phyloP scores from a whole-genome alignment of 371 early-diverging fungal species.

The Blakeslea trispora region DNA sequence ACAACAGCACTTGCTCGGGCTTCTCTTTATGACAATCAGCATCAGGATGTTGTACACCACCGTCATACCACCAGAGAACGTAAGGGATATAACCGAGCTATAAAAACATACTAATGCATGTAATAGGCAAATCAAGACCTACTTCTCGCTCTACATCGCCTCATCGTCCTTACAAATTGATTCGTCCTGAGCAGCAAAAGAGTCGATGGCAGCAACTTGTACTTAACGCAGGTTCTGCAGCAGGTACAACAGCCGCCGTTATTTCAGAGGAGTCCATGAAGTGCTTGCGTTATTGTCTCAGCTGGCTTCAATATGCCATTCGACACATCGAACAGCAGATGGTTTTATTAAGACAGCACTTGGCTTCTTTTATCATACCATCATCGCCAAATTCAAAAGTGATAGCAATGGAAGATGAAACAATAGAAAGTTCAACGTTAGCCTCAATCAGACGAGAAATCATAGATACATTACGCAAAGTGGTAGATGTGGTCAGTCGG shows the following conservation, averaged over 20 bases:
- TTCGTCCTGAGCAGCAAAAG: constrained; percentile 18
- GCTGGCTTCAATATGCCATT: constrained; percentile 82
- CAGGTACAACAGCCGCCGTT: constrained; percentile 68
- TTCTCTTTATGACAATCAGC: constrained; percentile 29
- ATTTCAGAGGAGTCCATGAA: constrained; percentile 77
- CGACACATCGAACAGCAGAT: constrained; percentile 80
- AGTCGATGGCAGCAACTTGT: constrained; percentile 70
- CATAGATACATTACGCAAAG: constrained; percentile 79
- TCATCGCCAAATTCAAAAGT: too few species aligned
- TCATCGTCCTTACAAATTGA: constrained; percentile 26
- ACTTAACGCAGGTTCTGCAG: constrained; percentile 63
- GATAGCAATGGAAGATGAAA: too few species aligned
- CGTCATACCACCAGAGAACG: constrained; percentile 4
- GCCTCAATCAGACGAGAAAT: constrained; percentile 74
- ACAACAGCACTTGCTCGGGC: constrained; percentile 37
- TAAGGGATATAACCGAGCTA: constrained; percentile 7
- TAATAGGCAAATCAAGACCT: constrained; percentile 25
- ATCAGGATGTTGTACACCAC: constrained; percentile 7
- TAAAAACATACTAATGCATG: neutral
- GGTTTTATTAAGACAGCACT: constrained; percentile 60
- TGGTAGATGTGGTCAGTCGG: constrained; percentile 80
- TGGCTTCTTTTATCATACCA: constrained; percentile 60
- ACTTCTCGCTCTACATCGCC: constrained; percentile 38
- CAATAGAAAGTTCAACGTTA: too few species aligned
- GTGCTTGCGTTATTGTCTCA: constrained; percentile 72